These are phyloP conservation scores for Neurospora terricola DNA, from an alignment of 495 filamentous ascomycete genomes.

Conservation along the genomic window DNA sequence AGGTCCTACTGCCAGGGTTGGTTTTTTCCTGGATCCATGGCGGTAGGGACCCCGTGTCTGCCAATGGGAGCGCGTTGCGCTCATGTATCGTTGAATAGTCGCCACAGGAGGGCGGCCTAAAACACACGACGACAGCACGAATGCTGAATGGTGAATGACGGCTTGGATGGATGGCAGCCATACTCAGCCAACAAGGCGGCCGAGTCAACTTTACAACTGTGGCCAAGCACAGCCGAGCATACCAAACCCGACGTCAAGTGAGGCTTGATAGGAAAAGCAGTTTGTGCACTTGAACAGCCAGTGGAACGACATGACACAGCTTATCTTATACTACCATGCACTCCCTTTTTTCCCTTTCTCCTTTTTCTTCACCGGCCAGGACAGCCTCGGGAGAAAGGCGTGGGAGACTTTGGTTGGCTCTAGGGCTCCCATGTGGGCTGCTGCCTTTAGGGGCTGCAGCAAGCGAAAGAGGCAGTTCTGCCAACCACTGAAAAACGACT, in stretches of 20 bases:
- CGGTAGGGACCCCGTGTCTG: neutral
- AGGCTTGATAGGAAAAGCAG: neutral
- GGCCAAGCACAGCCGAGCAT: neutral
- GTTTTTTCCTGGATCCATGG: neutral
- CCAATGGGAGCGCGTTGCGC: neutral
- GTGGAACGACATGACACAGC: neutral
- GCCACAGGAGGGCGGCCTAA: neutral
- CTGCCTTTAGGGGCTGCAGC: slow-evolving; percentile 2
- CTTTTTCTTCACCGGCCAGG: neutral
- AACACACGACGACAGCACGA: neutral
- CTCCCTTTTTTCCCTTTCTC: neutral
- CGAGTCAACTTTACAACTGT: neutral
- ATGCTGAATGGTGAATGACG: neutral
- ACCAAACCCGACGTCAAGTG: slow-evolving; percentile 2
- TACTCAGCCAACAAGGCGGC: neutral
- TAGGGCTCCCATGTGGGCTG: neutral
- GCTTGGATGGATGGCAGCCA: neutral
- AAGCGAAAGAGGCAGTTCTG: slow-evolving; percentile 3
- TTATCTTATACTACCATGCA: neutral
- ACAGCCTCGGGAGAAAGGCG: slow-evolving; percentile 1
- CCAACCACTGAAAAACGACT: slow-evolving; percentile 1
- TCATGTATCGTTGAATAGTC: neutral
- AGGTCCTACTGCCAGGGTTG: neutral
- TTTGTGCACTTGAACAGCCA: neutral
- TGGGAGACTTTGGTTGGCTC: slow-evolving; percentile 18